Base-by-base conservation (phyloP, 2,329 filamentous ascomycete genomes). In the Metarhizium anisopliae region DNA sequence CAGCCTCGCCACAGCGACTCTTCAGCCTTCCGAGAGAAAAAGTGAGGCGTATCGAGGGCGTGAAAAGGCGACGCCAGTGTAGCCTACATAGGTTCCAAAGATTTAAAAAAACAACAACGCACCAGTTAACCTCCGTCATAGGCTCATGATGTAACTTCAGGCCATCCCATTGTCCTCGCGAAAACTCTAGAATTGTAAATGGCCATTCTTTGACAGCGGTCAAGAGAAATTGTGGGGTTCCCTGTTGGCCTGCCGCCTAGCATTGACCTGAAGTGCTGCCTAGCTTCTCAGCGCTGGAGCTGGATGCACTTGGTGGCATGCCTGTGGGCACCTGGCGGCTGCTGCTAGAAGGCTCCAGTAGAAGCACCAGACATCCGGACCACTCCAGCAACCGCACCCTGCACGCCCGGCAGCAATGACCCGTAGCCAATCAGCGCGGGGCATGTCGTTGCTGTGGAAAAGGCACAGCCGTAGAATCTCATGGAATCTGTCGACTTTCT, bases 381-480 rank as follows among this genome's bases (percentile, higher is more conserved):
- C 16, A 6, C 13, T 43, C 13, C 18, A 45, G 42, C 42, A 45
- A 18, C 43, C 43, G 43, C 43, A 35, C 32, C 43, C 45, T 20
- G 18, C 20, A 30, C 4, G 35, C 20, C 47, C 45, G 38, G 51
- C 45, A 43, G 35, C 40, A 14, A 4, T 10, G 50, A 45, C 52
- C 42, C 47, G 56, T 58, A 56, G 53, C 60, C 66, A 68, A 68
- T 67, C 65, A 68, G 57, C 52, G 58, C 32, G 47, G 50, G 47
- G 47, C 38, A 8, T 25, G 30, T 52, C 38, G 62, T 62, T 63
- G 64, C 62, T 57, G 59, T 60, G 62, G 61, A 63, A 63, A 63
- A 60, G 62, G 59, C 57, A 60, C 58, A 66, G 63, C 67, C 71
- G 68, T 75, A 68, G 72, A 75, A 75, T 74, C 72, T 63, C 68